A percentile compares a stretch with the other conserved stretches of the same genome.
These are phyloP conservation scores for Rhynchospora breviuscula DNA, from an alignment of 176 grass and related monocot species.

Conservation along the genomic window DNA sequence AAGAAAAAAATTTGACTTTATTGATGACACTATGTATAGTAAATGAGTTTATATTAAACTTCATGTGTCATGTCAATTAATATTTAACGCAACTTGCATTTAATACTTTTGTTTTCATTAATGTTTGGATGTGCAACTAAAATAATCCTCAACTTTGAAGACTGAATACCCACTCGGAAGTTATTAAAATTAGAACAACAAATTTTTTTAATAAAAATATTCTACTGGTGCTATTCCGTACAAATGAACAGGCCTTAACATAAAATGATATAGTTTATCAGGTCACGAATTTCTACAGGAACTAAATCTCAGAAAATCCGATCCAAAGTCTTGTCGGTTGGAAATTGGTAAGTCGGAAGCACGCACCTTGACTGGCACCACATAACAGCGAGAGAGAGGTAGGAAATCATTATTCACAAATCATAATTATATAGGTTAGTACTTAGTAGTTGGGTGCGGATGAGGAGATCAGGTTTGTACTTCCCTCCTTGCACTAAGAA, in stretches of 20 bases:
- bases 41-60: neutral
- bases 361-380: neutral
- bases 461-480: neutral
- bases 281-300: neutral
- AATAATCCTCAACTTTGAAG: neutral
- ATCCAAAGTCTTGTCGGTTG: neutral
- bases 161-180: neutral
- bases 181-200: neutral
- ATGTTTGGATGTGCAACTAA: neutral
- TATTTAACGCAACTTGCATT: neutral
- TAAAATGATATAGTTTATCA: too few species aligned
- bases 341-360: neutral
- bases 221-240: neutral
- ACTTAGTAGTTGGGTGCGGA: neutral
- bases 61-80: neutral
- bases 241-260: neutral
- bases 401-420: neutral
- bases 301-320: neutral
- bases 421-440: too few species aligned
- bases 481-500: neutral
- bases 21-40: neutral
- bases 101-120: neutral
- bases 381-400: neutral
- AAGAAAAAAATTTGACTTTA: neutral
- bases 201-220: neutral